A percentile compares a stretch with the other conserved stretches of the same genome.
These are phyloP conservation scores for Dioscorea alata DNA, from an alignment of 106 monocot species.

Conservation along the genomic window DNA sequence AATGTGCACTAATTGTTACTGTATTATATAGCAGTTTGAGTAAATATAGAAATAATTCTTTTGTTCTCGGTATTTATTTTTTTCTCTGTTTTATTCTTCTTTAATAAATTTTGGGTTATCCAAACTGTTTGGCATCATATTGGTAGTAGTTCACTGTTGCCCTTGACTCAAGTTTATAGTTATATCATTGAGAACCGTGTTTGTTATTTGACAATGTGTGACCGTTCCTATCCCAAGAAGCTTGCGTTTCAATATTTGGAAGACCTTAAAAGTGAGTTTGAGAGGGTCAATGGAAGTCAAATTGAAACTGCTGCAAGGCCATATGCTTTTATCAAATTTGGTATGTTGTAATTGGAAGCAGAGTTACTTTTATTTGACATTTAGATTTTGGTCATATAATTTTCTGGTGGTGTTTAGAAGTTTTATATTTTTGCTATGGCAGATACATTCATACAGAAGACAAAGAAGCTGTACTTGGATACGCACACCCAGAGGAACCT, in stretches of 20 bases:
- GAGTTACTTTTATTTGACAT: not conserved
- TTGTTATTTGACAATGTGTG: constrained; percentile 99
- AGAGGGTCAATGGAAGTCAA: constrained; percentile 82
- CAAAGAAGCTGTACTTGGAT: constrained; percentile 91
- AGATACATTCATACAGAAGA: constrained; percentile 99
- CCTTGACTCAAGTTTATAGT: constrained; percentile 50
- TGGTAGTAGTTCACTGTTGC: not conserved
- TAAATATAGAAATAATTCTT: too few relatives aligned
- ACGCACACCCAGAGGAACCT: constrained; percentile 87
- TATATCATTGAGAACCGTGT: constrained; percentile 97
- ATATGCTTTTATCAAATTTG: constrained; percentile 98
- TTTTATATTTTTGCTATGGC: constrained; percentile 10
- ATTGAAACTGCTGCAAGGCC: constrained; percentile 98
- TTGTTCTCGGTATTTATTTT: too few relatives aligned
- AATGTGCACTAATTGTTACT: too few relatives aligned
- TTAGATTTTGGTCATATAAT: not conserved
- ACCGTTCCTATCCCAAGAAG: constrained; percentile 97
- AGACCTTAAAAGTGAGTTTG: constrained; percentile 97
- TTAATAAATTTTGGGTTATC: too few relatives aligned
- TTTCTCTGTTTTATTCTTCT: too few relatives aligned
- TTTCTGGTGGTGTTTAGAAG: not conserved
- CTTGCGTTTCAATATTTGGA: constrained; percentile 98
- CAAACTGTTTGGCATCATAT: too few relatives aligned
- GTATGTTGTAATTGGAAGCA: constrained; percentile 26
- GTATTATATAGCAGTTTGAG: too few relatives aligned